Base-by-base conservation (phyloP, 2,329 filamentous ascomycete genomes). In the Gremmenia infestans region DNA sequence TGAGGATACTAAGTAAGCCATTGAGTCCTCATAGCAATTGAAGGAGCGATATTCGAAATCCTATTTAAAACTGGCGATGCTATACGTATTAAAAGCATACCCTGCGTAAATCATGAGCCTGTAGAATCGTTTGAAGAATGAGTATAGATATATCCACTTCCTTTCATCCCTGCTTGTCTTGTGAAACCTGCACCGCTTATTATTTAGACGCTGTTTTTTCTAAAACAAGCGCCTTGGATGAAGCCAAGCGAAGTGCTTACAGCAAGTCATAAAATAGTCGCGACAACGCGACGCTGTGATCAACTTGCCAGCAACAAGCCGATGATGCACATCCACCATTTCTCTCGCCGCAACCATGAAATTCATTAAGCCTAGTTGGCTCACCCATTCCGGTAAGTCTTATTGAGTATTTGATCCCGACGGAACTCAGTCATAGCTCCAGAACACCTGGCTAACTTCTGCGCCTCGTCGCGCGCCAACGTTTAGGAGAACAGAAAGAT, bases 351-450 rank as follows among this genome's bases (percentile, higher is more conserved):
- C 57, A 63, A 67, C 52, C 52, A 92, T 93, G 89, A 87, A 85
- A 78, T 83, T 97, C 75, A 90, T 95, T 74, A 96, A 95, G 83
- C 93, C 93, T 65, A 85, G 89, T 71, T 97, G 93, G 92, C 85
- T 97, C 68, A 93, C 89, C 72, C 93, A 97, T 77, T 91, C 90
- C 75, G 92, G 87, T 89, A 76, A 61, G 76, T 72, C 45, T 25
- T 5, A 43, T 42, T 22, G 28, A 11, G 9, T 32, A 32, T 32
- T 32, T 32, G 28, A 32, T 32, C 28, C 9, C 9, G 28, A 32
- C 11, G 28, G 28, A 11, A 32, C 28, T 32, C 28, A 32, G 28
- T 17, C 37, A 40, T 17, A n/a, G 37, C 37, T 40, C 17, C 17
- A 32, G 28, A 32, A 40, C 37, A 28, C 56, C 62, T 61, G 52